phyloP scores from a whole-genome alignment of 306 rosid genomes.

The Lathyrus sativus region DNA sequence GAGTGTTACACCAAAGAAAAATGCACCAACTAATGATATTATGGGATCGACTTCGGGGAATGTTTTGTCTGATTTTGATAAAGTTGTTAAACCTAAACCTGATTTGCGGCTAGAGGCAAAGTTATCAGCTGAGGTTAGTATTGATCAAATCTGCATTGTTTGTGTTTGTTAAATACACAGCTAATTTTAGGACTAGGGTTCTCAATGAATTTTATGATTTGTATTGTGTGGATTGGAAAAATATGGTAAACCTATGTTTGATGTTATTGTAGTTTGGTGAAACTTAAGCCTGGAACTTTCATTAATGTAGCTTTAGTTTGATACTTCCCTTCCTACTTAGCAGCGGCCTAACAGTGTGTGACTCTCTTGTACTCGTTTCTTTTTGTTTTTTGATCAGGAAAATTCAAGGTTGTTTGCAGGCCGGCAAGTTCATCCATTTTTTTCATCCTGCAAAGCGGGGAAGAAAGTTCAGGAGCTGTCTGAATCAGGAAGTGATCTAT shows the following conservation, averaged over 20 bases:
- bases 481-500: constrained; percentile 41
- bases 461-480: constrained; percentile 54
- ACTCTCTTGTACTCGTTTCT: background rate
- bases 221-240: constrained; percentile 7
- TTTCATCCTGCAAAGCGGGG: constrained; percentile 53
- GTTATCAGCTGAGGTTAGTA: constrained; percentile 64
- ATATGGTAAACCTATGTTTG: background rate
- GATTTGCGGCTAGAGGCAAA: constrained; percentile 69
- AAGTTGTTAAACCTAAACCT: constrained; percentile 45
- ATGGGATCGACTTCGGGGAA: constrained; percentile 30
- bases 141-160: background rate
- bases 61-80: constrained; percentile 15
- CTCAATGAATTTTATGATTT: constrained; percentile 18
- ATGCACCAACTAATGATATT: constrained; percentile 30
- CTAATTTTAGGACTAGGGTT: background rate
- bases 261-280: background rate
- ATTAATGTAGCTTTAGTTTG: constrained; percentile 5
- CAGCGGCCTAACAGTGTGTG: constrained; percentile 7
- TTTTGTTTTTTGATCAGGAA: constrained; percentile 60
- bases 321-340: background rate
- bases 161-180: background rate
- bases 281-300: constrained; percentile 11
- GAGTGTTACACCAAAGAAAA: constrained; percentile 60
- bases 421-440: constrained; percentile 72
- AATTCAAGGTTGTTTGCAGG: constrained; percentile 77